These are phyloP conservation scores for Lotus japonicus DNA, from an alignment of 306 rosid genomes.

Conservation along the genomic window DNA sequence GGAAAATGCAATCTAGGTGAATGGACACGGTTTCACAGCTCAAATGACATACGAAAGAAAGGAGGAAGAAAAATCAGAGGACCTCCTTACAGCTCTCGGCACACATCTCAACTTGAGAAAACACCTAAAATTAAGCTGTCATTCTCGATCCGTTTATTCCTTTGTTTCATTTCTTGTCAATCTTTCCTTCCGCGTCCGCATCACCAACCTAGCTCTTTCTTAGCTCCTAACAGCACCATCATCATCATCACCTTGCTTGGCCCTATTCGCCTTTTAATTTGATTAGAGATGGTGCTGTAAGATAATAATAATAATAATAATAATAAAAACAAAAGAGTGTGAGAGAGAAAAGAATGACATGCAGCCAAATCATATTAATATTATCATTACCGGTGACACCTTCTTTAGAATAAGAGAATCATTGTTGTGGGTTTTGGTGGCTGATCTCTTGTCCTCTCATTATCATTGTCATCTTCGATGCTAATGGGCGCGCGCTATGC, in stretches of 20 bases:
- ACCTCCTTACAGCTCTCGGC: slow-evolving; percentile 53
- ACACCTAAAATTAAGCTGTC: slow-evolving; percentile 26
- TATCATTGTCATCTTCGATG: background rate
- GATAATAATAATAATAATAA: background rate
- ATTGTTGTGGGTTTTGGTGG: slow-evolving; percentile 3
- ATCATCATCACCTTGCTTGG: background rate
- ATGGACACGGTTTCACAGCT: background rate
- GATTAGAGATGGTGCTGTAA: slow-evolving; percentile 14
- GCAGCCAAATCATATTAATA: background rate
- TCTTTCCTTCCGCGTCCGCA: background rate
- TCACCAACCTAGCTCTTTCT: background rate
- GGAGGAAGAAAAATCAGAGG: slow-evolving; percentile 32
- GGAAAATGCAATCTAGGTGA: too few relatives aligned
- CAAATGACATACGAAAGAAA: background rate
- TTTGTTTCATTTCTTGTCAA: background rate
- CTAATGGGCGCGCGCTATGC: slow-evolving; percentile 80
- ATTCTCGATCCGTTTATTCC: background rate
- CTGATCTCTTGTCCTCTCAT: background rate
- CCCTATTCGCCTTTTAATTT: background rate
- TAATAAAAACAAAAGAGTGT: too few relatives aligned
- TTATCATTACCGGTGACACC: background rate
- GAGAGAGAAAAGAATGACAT: background rate
- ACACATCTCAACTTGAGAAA: slow-evolving; percentile 24
- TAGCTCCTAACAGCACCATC: slow-evolving; percentile 18
- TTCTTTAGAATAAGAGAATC: background rate